Conservation (phyloP, 139 green algal genomes). For the Micractinium sp. region DNA sequence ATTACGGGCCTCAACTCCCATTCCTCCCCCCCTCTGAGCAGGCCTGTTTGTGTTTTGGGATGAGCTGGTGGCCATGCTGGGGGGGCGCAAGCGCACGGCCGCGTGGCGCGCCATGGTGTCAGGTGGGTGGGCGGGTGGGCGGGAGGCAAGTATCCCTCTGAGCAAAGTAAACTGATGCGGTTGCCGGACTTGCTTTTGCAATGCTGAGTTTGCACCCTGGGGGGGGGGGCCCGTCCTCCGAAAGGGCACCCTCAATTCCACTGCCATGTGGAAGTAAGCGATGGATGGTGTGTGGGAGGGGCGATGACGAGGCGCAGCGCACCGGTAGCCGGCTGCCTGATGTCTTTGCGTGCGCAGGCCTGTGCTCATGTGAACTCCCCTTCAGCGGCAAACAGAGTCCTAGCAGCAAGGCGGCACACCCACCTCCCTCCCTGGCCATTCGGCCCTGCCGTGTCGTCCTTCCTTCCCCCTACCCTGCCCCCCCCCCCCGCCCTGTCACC, state of each 20-base stretch:
- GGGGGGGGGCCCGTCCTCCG: too few relatives aligned
- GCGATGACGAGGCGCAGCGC: background rate
- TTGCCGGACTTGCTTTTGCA: too few relatives aligned
- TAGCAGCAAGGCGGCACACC: too few relatives aligned
- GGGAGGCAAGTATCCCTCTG: background rate
- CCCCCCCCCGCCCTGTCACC: background rate
- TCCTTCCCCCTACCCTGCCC: too few relatives aligned
- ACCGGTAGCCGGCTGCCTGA: background rate
- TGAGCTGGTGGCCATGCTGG: constrained; percentile 70
- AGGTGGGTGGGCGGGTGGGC: background rate
- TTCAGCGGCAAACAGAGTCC: too few relatives aligned
- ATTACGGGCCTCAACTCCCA: background rate
- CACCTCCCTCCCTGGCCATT: too few relatives aligned
- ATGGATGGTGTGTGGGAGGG: too few relatives aligned
- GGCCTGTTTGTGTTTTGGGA: constrained; percentile 77
- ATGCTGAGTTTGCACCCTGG: too few relatives aligned
- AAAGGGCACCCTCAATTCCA: too few relatives aligned
- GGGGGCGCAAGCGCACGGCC: constrained; percentile 57
- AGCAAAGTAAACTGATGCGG: too few relatives aligned
- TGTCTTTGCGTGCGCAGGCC: background rate
- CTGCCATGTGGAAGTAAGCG: too few relatives aligned
- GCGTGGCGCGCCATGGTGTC: constrained; percentile 16
- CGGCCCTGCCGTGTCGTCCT: background rate
- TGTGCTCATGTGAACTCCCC: too few relatives aligned
- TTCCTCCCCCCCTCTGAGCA: constrained; percentile 41